Conservation (phyloP, 2,329 filamentous ascomycete species). For the Exophiala sp. region DNA sequence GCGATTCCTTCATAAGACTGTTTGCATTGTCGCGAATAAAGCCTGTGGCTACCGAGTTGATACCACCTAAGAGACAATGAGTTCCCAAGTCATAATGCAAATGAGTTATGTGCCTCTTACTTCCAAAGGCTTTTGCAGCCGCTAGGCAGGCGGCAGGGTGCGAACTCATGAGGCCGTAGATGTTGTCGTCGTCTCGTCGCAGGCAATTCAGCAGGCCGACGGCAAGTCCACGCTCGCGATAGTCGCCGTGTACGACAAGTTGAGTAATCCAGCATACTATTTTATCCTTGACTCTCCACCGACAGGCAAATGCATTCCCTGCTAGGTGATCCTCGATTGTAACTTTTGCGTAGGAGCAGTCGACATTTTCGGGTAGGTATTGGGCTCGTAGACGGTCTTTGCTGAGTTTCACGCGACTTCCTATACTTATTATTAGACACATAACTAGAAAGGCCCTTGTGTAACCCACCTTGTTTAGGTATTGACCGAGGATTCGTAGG, state of each 20-base stretch:
- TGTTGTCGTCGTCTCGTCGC: constrained; percentile 8
- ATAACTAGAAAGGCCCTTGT: too few species aligned
- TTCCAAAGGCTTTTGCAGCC: constrained; percentile 16
- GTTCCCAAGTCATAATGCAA: not conserved
- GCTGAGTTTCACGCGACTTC: constrained; percentile 25
- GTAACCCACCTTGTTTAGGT: constrained; percentile 2
- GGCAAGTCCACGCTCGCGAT: constrained; percentile 36
- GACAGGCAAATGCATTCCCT: constrained; percentile 36
- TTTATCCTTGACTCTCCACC: constrained; percentile 33
- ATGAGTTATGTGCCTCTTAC: constrained; percentile 3
- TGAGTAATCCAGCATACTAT: constrained; percentile 40
- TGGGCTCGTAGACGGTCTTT: constrained; percentile 33
- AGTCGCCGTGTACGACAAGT: constrained; percentile 36
- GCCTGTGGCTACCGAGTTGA: constrained; percentile 5
- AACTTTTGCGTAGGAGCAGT: constrained; percentile 34
- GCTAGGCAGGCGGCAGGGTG: constrained; percentile 15
- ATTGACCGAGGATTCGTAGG: constrained; percentile 1
- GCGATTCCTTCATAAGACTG: constrained; percentile 15
- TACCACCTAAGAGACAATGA: constrained; percentile 8
- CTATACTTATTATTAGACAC: too few species aligned
- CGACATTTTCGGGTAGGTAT: constrained; percentile 30
- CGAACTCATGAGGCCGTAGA: constrained; percentile 17
- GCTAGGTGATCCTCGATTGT: constrained; percentile 33
- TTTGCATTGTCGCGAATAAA: constrained; percentile 20
- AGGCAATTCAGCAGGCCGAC: constrained; percentile 22